Conservation (phyloP, 2,329 filamentous ascomycete genomes). For the Penicillium griseofulvum region DNA sequence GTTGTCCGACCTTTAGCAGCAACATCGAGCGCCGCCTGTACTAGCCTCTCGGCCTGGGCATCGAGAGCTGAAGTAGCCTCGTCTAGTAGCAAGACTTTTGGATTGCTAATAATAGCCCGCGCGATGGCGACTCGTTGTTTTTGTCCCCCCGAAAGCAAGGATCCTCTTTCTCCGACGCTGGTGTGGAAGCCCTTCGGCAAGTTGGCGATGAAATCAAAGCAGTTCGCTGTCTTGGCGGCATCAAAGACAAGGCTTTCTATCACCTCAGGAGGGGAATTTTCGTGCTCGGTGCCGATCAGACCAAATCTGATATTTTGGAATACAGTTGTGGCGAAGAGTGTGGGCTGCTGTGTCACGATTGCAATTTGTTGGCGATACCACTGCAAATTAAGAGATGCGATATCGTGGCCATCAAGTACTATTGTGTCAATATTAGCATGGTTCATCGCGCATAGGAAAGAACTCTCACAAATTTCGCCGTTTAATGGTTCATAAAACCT, state of each 20-base stretch:
- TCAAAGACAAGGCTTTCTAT: not conserved
- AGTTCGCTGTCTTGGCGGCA: not conserved
- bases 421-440: not conserved
- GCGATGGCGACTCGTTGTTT: constrained; percentile 97
- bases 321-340: constrained; percentile 77
- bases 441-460: not conserved
- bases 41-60: constrained; percentile 88
- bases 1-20: constrained; percentile 85
- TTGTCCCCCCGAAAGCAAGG: constrained; percentile 83
- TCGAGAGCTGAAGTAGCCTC: constrained; percentile 94
- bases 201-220: constrained; percentile 1
- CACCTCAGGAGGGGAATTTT: not conserved
- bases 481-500: constrained; percentile 72
- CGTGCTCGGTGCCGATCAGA: not conserved
- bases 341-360: constrained; percentile 81
- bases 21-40: constrained; percentile 88
- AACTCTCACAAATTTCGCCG: constrained; percentile 43
- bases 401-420: constrained; percentile 68
- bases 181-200: constrained; percentile 7
- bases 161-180: constrained; percentile 46
- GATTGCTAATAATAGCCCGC: constrained; percentile 82
- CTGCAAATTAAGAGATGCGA: constrained; percentile 71
- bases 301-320: constrained; percentile 66
- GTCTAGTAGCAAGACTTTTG: constrained; percentile 86
- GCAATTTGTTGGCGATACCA: constrained; percentile 91